Evolutionary conservation across 352 stramenopile species (phyloP), one percentile per base, ranked within the genome.

Genomic region (Pythium dissotocum): DNA sequence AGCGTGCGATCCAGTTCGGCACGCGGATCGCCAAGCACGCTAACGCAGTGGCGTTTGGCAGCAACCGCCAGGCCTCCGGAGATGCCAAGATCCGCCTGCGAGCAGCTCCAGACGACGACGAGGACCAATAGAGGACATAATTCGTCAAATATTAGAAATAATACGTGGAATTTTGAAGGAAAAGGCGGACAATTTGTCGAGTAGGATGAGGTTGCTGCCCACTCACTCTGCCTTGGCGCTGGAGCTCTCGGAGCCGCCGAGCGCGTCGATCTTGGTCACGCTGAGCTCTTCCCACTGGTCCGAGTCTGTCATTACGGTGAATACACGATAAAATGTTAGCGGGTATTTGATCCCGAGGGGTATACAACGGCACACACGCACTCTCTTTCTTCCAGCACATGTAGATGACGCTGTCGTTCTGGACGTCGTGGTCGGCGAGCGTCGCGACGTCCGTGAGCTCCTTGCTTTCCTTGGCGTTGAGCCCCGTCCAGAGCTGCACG

Each of bases 1-100:
- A 99, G 71, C 82, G 95, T 14, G 96, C 96, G 5, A 98, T 99
- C 65, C 96, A 99, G 71, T 99, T 99, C 69, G 96, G 84, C 40
- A 83, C 89, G 63, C 65, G 52, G 2, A 97, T 98, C 69, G 58
- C 58, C 58, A 71, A 98, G 72, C 79, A 97, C 18, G 93, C 84
- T 10, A 95, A 95, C 59, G 71, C 58, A 35, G 52, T 58, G 24
- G 57, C 66, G 30, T 77, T 77, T 49, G 71, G 70, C 12, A 88
- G 79, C 65, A 83, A 87, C 55, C 78, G 82, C 24, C 80, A 86
- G 58, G 84, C 75, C 1, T 71, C 71, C 51, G 81, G 83, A 52
- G 73, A 68, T 49, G 78, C 67, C 55, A 58, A 58, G 35, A 63
- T 73, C 28, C 35, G 42, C 5, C 42, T 54, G 36, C 59, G 59